A percentile compares a stretch with the other conserved stretches of the same genome.
These are phyloP conservation scores for Micractinium conductrix DNA, from an alignment of 139 green algal species.

Conservation along the genomic window DNA sequence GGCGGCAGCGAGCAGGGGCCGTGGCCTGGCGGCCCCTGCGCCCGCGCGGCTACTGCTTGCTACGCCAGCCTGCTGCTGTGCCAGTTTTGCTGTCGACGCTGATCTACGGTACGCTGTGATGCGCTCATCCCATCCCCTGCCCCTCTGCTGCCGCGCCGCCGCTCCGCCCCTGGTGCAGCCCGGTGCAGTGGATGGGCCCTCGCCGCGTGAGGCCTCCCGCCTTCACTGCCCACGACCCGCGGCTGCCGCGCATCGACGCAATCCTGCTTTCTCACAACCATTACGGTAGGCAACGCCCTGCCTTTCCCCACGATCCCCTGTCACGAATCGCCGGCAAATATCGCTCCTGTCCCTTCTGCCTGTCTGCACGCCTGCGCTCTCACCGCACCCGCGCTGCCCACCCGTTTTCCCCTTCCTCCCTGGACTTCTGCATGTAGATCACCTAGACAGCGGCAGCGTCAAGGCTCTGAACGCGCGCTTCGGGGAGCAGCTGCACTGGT, in stretches of 20 bases:
- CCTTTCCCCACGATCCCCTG: not conserved
- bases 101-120: no score
- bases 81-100: no score
- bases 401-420: not conserved
- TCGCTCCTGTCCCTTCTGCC: no score
- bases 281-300: slow-evolving; percentile 47
- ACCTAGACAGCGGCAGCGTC: slow-evolving; percentile 68
- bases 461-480: slow-evolving; percentile 57
- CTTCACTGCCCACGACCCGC: slow-evolving; percentile 34
- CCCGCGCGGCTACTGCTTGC: no score
- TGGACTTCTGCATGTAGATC: slow-evolving; percentile 49
- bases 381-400: not conserved
- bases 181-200: slow-evolving; percentile 50
- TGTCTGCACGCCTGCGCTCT: not conserved
- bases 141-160: not conserved
- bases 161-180: not conserved
- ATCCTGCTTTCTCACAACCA: slow-evolving; percentile 84
- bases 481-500: slow-evolving; percentile 47
- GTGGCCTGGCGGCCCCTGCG: no score
- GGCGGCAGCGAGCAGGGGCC: no score
- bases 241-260: slow-evolving; percentile 69
- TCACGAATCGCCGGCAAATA: no score
- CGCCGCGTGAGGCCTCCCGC: slow-evolving; percentile 54
- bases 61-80: no score
- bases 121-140: no score